Evolutionary conservation across 768 basidiomycete species (phyloP).

Genomic region (Boletus pseudopeckii): DNA sequence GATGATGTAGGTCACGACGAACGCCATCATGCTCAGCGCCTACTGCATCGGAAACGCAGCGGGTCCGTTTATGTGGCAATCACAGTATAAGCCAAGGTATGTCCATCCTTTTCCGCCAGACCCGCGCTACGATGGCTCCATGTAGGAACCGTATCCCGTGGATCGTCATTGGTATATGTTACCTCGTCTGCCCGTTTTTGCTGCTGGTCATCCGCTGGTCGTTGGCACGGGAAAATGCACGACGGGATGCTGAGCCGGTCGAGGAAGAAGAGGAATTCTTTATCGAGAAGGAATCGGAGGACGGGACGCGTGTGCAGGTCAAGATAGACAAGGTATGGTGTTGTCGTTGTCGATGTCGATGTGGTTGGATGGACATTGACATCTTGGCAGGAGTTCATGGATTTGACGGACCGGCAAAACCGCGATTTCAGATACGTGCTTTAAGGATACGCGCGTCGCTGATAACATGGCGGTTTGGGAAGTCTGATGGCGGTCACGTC

Average conservation of each 20-base stretch:
- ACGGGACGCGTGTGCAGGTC: slow-evolving; percentile 52
- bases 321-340: slow-evolving; percentile 60
- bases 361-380: not conserved
- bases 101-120: not conserved
- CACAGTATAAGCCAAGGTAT: slow-evolving; percentile 62
- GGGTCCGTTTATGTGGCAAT: slow-evolving; percentile 79
- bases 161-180: slow-evolving; percentile 70
- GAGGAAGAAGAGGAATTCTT: slow-evolving; percentile 60
- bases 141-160: slow-evolving; percentile 72
- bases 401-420: slow-evolving; percentile 71
- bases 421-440: slow-evolving; percentile 71
- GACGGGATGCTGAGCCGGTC: slow-evolving; percentile 57
- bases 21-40: slow-evolving; percentile 70
- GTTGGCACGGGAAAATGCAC: slow-evolving; percentile 58
- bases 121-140: not conserved
- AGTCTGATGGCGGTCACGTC: not conserved
- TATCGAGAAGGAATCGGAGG: slow-evolving; percentile 46
- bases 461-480: not conserved
- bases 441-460: slow-evolving; percentile 23
- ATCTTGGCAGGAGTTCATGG: slow-evolving; percentile 56
- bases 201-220: slow-evolving; percentile 49
- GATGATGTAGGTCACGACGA: slow-evolving; percentile 32
- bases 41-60: slow-evolving; percentile 67
- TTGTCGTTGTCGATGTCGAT: not conserved
- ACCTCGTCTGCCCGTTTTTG: slow-evolving; percentile 47